Conservation (phyloP, 163 green algal genomes). For the Scenedesmus sp. region DNA sequence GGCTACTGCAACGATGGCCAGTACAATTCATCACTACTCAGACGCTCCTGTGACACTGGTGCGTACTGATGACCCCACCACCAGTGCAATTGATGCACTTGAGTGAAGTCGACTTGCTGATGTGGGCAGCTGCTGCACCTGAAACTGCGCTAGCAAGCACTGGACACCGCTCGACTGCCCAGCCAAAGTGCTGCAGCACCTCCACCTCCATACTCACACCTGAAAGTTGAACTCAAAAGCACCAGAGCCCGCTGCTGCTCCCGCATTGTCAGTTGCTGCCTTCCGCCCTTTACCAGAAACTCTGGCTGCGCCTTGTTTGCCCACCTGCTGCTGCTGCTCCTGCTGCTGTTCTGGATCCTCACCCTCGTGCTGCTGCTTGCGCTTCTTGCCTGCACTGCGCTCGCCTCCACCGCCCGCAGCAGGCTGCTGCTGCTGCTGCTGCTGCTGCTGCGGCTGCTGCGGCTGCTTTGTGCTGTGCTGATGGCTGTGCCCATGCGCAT, state of each 20-base stretch:
- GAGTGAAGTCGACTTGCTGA: too few species aligned
- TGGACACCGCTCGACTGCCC: too few species aligned
- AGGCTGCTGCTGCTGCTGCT: slow-evolving; percentile 16
- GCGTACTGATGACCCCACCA: too few species aligned
- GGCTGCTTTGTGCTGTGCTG: neutral
- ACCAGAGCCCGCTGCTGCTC: neutral
- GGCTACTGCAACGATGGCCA: too few species aligned
- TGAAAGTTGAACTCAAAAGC: slow-evolving; percentile 20
- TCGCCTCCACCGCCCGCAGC: neutral
- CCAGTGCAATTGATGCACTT: too few species aligned
- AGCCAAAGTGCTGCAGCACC: neutral
- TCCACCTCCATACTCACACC: neutral
- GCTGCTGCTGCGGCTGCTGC: neutral
- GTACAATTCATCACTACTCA: too few species aligned
- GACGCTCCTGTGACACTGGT: too few species aligned
- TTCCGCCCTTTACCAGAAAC: neutral
- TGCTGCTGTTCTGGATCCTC: neutral
- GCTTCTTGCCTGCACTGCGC: neutral
- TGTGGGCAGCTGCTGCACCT: too few species aligned
- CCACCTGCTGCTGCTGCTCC: neutral
- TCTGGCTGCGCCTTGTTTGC: neutral
- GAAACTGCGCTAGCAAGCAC: neutral
- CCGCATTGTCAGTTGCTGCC: neutral
- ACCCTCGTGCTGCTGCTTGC: neutral
- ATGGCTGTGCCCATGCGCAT: neutral